Conservation (phyloP, 2,329 filamentous ascomycete species). For the Magnaporthiopsis poae region DNA sequence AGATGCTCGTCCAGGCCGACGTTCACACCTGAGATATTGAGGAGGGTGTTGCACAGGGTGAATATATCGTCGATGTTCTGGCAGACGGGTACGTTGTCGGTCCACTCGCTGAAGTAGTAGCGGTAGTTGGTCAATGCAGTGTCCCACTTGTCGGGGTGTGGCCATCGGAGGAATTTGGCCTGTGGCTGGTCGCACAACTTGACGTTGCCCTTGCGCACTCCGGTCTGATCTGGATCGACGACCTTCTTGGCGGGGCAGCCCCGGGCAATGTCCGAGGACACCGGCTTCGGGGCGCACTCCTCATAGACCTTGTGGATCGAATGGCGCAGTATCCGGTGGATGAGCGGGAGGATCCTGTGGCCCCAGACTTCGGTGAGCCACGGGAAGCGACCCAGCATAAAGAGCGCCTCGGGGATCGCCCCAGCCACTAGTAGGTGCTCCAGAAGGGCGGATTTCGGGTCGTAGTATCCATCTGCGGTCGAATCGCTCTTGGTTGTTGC, state of each 20-base stretch:
- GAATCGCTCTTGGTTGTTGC: not conserved
- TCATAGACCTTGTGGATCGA: slow-evolving; percentile 65
- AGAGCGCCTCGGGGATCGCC: slow-evolving; percentile 83
- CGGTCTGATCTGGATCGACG: slow-evolving; percentile 50
- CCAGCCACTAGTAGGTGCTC: slow-evolving; percentile 82
- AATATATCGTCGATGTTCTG: slow-evolving; percentile 87
- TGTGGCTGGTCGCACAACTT: slow-evolving; percentile 48
- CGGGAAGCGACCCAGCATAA: slow-evolving; percentile 76
- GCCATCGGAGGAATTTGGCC: slow-evolving; percentile 71
- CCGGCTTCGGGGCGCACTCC: slow-evolving; percentile 31
- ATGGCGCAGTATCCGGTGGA: slow-evolving; percentile 78
- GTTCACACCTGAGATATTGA: slow-evolving; percentile 78
- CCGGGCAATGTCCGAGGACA: slow-evolving; percentile 17
- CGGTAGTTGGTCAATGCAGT: slow-evolving; percentile 50
- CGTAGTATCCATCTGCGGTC: slow-evolving; percentile 50
- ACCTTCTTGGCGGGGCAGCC: slow-evolving; percentile 34
- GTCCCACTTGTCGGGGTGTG: slow-evolving; percentile 68
- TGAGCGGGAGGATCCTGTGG: slow-evolving; percentile 60
- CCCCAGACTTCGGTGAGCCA: slow-evolving; percentile 83
- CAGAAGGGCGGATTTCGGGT: slow-evolving; percentile 80
- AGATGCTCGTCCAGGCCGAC: slow-evolving; percentile 76
- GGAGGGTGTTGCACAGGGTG: slow-evolving; percentile 69
- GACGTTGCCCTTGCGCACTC: slow-evolving; percentile 59
- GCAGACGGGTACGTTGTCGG: slow-evolving; percentile 83
- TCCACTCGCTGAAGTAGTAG: slow-evolving; percentile 97